Evolutionary conservation across 2,329 filamentous ascomycete genomes (phyloP).

Genomic region (Sporothrix variecibatus): DNA sequence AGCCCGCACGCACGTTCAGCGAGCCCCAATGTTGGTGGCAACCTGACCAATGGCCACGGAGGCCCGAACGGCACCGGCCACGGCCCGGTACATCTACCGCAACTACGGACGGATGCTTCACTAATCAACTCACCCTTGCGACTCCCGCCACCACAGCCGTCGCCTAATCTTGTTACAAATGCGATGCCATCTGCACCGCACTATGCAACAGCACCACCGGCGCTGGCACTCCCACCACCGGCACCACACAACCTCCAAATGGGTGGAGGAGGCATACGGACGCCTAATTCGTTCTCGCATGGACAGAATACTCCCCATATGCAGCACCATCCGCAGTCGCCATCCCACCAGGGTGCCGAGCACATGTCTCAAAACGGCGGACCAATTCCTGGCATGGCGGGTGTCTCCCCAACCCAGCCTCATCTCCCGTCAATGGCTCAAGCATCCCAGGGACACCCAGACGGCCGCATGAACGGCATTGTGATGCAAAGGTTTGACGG

Average conservation of each 20-base stretch:
- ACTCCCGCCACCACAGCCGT: conserved; percentile 28
- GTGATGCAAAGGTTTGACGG: not conserved
- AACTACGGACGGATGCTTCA: conserved; percentile 26
- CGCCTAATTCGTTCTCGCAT: not conserved
- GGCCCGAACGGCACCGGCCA: conserved; percentile 19
- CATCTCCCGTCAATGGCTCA: not conserved
- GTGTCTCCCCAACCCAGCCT: not conserved
- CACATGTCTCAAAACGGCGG: not conserved
- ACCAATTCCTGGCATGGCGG: not conserved
- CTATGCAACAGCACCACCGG: not conserved
- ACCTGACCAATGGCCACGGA: not conserved
- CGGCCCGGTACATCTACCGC: conserved; percentile 28
- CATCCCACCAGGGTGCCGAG: not conserved
- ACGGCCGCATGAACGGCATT: conserved; percentile 1
- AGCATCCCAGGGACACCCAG: not conserved
- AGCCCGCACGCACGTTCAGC: conserved; percentile 22
- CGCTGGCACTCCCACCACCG: conserved; percentile 6
- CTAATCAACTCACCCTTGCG: conserved; percentile 24
- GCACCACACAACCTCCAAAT: not conserved
- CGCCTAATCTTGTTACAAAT: conserved; percentile 20
- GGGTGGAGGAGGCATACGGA: not conserved
- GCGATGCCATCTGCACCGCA: not conserved
- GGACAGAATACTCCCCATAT: not conserved
- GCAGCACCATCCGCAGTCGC: not conserved
- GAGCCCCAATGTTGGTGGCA: conserved; percentile 27